Evolutionary conservation across 2,329 filamentous ascomycete genomes (phyloP).

Genomic region (Blastomyces emzantsi): DNA sequence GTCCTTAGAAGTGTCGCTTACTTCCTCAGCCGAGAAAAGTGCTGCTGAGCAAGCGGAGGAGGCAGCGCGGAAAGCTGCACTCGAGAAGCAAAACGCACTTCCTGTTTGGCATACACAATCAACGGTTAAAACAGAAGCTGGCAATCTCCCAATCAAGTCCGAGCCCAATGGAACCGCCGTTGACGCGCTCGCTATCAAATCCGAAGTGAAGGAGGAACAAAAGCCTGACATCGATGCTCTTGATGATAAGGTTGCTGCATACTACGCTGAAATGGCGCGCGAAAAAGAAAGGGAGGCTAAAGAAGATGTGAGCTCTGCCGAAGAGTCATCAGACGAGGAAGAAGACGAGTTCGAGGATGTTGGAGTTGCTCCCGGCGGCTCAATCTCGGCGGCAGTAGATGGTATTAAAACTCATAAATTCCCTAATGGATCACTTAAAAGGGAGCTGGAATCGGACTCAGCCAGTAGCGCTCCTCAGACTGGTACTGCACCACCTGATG

Average conservation of each 20-base stretch:
- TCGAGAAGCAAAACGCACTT: constrained; percentile 45
- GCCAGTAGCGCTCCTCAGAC: constrained; percentile 33
- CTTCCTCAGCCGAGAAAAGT: constrained; percentile 40
- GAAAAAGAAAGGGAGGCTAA: constrained; percentile 36
- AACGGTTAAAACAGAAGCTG: constrained; percentile 30
- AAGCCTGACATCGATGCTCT: constrained; percentile 35
- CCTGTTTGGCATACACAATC: constrained; percentile 47
- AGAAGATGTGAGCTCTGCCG: constrained; percentile 34
- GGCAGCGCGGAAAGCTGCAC: constrained; percentile 38
- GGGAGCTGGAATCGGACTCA: constrained; percentile 33
- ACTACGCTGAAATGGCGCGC: constrained; percentile 39
- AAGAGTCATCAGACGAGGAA: constrained; percentile 20
- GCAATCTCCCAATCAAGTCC: constrained; percentile 12
- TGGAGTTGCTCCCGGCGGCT: constrained; percentile 22
- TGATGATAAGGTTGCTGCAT: constrained; percentile 40
- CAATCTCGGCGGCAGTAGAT: constrained; percentile 26
- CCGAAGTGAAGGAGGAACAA: constrained; percentile 33
- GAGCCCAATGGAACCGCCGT: constrained; percentile 13
- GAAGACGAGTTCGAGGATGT: constrained; percentile 20
- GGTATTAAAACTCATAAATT: constrained; percentile 12
- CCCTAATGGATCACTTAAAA: constrained; percentile 26
- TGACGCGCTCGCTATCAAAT: constrained; percentile 18
- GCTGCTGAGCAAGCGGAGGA: constrained; percentile 42
- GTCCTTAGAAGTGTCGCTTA: constrained; percentile 42
- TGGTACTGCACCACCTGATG: constrained; percentile 29